Evolutionary conservation across 1,284 basidiomycete species (phyloP), one percentile per base, ranked within the genome.

Genomic region (Malassezia sp.): DNA sequence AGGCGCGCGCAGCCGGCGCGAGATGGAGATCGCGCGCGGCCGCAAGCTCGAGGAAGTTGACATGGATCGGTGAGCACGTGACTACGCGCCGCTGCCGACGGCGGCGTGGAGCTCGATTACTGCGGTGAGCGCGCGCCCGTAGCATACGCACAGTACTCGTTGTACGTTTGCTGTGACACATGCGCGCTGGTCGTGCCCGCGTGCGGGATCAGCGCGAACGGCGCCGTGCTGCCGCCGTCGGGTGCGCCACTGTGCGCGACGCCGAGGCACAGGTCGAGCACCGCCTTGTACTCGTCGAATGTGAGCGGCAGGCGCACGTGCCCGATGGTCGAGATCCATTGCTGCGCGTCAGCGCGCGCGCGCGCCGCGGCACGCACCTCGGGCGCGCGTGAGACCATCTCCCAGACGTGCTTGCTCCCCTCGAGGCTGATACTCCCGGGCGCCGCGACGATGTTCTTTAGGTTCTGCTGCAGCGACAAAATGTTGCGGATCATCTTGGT

Each of bases 401-500:
- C 77, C 73, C 86, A 96, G 71, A 88, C 93, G 35, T 75, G 76
- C 57, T 84, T 80, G 4, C 81, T 83, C 17, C 79, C 76, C 42
- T 83, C 79, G 52, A 96, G 82, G 52, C 83, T 79, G 5, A 80
- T 78, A 46, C 80, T 77, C 20, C 76, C 74, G 22, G 56, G 56
- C 21, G 49, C 27, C 20, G 47, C 45, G 30, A 56, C 53, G 28
- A 69, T 59, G 48, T 67, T 67, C 64, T 87, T 86, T 57, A 95
- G 77, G 59, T 85, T 84, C 69, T 97, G 91, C 68, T 93, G 89
- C 20, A 97, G 76, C 11, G 90, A 85, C 20, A 89, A 75, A 35
- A 95, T 83, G 71, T 95, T 93, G 33, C 89, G 80, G 59, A 81
- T 73, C 68, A 96, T 84, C 73, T 95, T 95, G 62, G 81, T 80